phyloP scores from a whole-genome alignment of 768 basidiomycete species.

The Infundibulicybe gibba region DNA sequence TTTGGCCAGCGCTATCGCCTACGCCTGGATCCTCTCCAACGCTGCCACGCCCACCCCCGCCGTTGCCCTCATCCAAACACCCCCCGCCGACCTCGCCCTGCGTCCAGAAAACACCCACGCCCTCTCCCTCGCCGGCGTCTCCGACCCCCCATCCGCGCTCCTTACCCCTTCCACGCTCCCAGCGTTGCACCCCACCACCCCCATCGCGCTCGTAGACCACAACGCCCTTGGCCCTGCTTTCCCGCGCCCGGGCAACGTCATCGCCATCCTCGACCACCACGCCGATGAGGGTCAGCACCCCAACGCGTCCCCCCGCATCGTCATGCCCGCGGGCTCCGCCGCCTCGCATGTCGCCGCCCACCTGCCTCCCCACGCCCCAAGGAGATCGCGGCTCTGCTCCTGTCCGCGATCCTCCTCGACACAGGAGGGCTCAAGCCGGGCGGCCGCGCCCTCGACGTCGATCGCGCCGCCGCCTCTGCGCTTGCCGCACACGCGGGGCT shows the following conservation, averaged over 20 bases:
- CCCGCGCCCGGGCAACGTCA: constrained; percentile 28
- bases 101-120: no score
- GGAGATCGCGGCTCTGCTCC: constrained; percentile 74
- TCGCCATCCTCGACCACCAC: constrained; percentile 91
- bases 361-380: constrained; percentile 40
- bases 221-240: constrained; percentile 53
- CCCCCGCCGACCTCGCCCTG: no score
- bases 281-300: constrained; percentile 73
- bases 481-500: constrained; percentile 12
- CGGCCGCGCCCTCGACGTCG: constrained; percentile 70
- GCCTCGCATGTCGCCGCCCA: constrained; percentile 51
- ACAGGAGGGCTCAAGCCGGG: constrained; percentile 74
- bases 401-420: constrained; percentile 83
- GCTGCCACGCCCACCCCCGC: no score
- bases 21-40: no score
- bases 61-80: no score
- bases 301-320: constrained; percentile 60
- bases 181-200: no score
- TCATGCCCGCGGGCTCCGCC: constrained; percentile 76
- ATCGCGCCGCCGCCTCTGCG: constrained; percentile 53
- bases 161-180: constrained; percentile 53
- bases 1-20: no score
- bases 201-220: constrained; percentile 91
- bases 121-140: constrained; percentile 55
- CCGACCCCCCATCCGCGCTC: constrained; percentile 47